Conservation (phyloP, 108 stramenopile species). For the Nannochloropsis salina region DNA sequence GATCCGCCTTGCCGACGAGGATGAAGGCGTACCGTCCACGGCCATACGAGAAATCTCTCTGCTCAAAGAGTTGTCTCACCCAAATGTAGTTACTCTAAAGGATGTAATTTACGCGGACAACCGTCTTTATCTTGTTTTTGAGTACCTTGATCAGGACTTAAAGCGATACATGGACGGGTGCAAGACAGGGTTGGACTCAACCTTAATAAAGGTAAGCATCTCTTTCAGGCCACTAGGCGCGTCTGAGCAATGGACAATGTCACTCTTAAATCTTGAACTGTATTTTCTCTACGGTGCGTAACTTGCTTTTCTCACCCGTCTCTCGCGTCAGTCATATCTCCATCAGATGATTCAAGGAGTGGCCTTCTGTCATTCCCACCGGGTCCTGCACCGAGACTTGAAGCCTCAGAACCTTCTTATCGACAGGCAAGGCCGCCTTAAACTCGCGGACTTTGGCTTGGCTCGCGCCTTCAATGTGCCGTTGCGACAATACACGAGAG, state of each 20-base stretch:
- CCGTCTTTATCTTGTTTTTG: constrained; percentile 87
- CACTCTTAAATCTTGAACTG: not conserved
- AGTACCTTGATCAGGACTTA: constrained; percentile 90
- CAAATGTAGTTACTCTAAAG: constrained; percentile 73
- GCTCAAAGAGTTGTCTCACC: constrained; percentile 56
- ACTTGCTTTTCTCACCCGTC: not conserved
- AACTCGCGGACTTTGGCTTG: constrained; percentile 96
- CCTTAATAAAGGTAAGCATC: constrained; percentile 40
- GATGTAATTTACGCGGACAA: constrained; percentile 86
- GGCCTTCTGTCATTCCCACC: constrained; percentile 83
- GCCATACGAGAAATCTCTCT: constrained; percentile 51
- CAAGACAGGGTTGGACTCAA: constrained; percentile 29
- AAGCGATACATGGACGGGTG: constrained; percentile 69
- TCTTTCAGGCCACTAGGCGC: not conserved
- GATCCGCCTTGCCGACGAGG: constrained; percentile 37
- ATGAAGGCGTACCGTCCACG: constrained; percentile 40
- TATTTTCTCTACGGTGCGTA: no score
- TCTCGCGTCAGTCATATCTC: constrained; percentile 34
- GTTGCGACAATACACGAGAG: constrained; percentile 54
- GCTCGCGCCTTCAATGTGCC: constrained; percentile 93
- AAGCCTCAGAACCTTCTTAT: constrained; percentile 98
- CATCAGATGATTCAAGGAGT: constrained; percentile 47
- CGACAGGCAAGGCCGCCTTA: constrained; percentile 76
- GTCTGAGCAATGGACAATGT: not conserved
- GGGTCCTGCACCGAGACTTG: constrained; percentile 87